Evolutionary conservation across 768 basidiomycete genomes (phyloP).

Genomic region (Tulasnella sp.): DNA sequence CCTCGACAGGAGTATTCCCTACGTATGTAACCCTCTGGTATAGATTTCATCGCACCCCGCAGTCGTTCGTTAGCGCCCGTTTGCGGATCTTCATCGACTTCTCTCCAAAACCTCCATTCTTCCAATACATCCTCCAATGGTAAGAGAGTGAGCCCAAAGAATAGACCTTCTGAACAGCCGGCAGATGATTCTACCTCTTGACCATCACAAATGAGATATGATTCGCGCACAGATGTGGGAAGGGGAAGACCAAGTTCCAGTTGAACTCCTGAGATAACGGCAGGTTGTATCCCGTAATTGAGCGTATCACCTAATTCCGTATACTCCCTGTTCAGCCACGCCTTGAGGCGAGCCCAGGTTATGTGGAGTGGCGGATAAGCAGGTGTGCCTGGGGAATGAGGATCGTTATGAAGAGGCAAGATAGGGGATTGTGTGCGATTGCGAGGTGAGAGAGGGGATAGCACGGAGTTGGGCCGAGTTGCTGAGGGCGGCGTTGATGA

Average conservation of each 20-base stretch:
- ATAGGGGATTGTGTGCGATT: conserved; percentile 26
- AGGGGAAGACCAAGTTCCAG: conserved; percentile 72
- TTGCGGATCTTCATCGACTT: conserved; percentile 76
- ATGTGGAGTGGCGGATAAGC: conserved; percentile 64
- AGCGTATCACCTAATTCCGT: conserved; percentile 93
- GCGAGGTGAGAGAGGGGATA: conserved; percentile 22
- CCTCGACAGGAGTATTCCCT: conserved; percentile 84
- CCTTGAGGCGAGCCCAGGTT: conserved; percentile 73
- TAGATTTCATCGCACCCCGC: conserved; percentile 66
- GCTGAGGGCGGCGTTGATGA: too few relatives aligned
- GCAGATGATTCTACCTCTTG: conserved; percentile 86
- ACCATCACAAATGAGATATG: conserved; percentile 77
- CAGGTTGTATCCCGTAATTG: conserved; percentile 75
- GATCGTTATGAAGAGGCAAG: conserved; percentile 53
- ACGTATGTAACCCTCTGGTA: conserved; percentile 82
- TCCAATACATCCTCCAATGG: conserved; percentile 86
- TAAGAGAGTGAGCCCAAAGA: conserved; percentile 89
- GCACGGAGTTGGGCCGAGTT: too few relatives aligned
- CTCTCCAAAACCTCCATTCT: conserved; percentile 95
- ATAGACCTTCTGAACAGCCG: conserved; percentile 79
- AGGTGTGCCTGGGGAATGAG: conserved; percentile 34
- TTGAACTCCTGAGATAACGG: conserved; percentile 70
- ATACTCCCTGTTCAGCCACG: conserved; percentile 76
- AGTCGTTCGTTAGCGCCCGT: conserved; percentile 70
- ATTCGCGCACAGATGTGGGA: conserved; percentile 80